Base-by-base conservation (phyloP, 2,329 filamentous ascomycete species). In the Microsporum ferrugineum region DNA sequence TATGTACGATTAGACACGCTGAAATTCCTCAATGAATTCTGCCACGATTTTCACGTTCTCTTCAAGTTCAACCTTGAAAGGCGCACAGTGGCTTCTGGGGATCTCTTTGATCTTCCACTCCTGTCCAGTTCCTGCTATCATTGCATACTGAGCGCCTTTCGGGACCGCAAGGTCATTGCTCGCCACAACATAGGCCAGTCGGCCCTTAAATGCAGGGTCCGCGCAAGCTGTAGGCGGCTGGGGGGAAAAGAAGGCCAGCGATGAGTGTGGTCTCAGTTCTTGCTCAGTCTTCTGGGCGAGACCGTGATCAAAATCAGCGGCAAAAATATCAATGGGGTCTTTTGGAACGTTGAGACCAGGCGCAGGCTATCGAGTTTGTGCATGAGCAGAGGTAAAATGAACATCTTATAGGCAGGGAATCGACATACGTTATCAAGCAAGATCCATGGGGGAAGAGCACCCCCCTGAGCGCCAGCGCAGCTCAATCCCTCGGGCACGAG, bases 221-320 rank as follows among this genome's bases (percentile, higher is more conserved):
- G 38, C 4, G 36, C 57, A 59, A 14, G 57, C 57, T 8, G 43
- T 6, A 12, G 57, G 23, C 27, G 57, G 57, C 12, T 49, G 43
- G n/a, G 43, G 38, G 31, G 57, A 59, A 51, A 34, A 17, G 58
- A 51, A 41, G 12, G 51, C 29, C 41, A 34, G 8, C 27, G 38
- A 39, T 6, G 57, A 59, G 29, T 59, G 57, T 14, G 57, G 57
- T 33, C 33, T 45, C 38, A 59, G 14, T 34, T 45, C 29, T 5
- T 43, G 33, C n/a, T 36, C 45, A 23, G 45, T 47, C 27, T 62
- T 53, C 29, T 39, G 47, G 34, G 57, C 39, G 38, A 34, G 34
- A n/a, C 17, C 58, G 1, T 58, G 60, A 10, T 60, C 58, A 7
- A 62, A 10, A 34, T 64, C 62, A 23, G 58, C 45, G 41, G 59